Percentiles rank a stretch among this genome's conserved stretches.
These are phyloP conservation scores for Melampsora larici-populina DNA, from an alignment of 1,284 basidiomycete genomes.

Conservation along the genomic window DNA sequence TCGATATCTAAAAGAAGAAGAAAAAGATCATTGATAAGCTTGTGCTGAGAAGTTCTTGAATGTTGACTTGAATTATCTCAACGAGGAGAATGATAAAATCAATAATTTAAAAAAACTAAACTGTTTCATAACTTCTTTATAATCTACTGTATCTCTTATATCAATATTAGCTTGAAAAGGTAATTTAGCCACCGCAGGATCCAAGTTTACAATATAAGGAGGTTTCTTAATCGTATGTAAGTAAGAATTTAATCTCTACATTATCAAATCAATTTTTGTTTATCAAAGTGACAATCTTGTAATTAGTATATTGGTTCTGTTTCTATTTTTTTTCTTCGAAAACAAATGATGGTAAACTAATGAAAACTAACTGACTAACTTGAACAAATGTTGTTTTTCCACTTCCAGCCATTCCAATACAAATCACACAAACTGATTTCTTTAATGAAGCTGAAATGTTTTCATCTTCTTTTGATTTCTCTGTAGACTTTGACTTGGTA, in stretches of 20 bases:
- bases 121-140: constrained; percentile 99
- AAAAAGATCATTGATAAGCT: background rate
- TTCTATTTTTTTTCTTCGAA: too few relatives aligned
- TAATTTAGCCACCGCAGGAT: constrained; percentile 85
- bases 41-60: background rate
- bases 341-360: background rate
- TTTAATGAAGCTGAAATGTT: background rate
- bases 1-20: constrained; percentile 69
- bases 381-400: constrained; percentile 95
- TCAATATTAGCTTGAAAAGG: constrained; percentile 97
- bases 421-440: constrained; percentile 47
- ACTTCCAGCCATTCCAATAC: constrained; percentile 79
- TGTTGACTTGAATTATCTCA: background rate
- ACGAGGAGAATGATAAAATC: background rate
- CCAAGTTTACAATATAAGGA: constrained; percentile 95
- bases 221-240: constrained; percentile 65
- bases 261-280: too few relatives aligned
- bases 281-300: too few relatives aligned
- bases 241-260: constrained; percentile 77
- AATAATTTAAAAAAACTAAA: constrained; percentile 64
- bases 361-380: constrained; percentile 27
- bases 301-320: too few relatives aligned
- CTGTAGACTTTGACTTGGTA: too few relatives aligned
- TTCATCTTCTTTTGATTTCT: too few relatives aligned
- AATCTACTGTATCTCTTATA: constrained; percentile 95